phyloP scores from a whole-genome alignment of 345 rosid species.

The Salix viminalis region DNA sequence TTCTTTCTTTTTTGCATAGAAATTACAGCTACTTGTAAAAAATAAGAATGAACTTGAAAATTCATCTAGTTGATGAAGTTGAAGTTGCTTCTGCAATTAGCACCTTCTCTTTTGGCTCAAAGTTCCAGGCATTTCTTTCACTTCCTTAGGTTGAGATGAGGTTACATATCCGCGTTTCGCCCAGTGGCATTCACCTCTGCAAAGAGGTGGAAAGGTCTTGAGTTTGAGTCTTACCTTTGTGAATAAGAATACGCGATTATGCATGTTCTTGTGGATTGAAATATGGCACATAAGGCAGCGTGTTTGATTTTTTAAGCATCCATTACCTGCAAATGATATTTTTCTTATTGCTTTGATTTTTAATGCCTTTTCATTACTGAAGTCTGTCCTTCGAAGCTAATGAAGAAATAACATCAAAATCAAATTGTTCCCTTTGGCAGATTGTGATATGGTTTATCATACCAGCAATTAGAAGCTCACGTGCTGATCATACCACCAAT shows the following conservation, averaged over 20 bases:
- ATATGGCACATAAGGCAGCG: neutral
- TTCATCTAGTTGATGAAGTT: neutral
- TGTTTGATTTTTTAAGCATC: neutral
- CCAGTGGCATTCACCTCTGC: neutral
- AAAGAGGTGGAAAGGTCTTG: neutral
- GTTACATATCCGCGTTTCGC: neutral
- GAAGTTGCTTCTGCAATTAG: neutral
- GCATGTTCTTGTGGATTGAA: too few species aligned
- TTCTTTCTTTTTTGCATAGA: neutral
- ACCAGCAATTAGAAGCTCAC: slow-evolving; percentile 58
- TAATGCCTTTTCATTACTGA: neutral
- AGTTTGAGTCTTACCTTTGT: neutral
- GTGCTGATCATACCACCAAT: slow-evolving; percentile 64
- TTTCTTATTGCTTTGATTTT: neutral
- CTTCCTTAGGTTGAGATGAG: neutral
- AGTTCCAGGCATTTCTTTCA: neutral
- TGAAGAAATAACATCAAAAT: neutral
- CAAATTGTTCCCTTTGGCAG: slow-evolving; percentile 33
- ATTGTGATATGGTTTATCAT: slow-evolving; percentile 78
- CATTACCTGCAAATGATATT: neutral
- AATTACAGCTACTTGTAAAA: neutral
- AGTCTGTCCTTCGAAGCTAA: neutral
- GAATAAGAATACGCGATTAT: neutral
- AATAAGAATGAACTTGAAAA: neutral
- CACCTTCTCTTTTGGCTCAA: neutral